Conservation (phyloP, 805 yeast genomes). For the Diddensiella caesifluorescens region DNA sequence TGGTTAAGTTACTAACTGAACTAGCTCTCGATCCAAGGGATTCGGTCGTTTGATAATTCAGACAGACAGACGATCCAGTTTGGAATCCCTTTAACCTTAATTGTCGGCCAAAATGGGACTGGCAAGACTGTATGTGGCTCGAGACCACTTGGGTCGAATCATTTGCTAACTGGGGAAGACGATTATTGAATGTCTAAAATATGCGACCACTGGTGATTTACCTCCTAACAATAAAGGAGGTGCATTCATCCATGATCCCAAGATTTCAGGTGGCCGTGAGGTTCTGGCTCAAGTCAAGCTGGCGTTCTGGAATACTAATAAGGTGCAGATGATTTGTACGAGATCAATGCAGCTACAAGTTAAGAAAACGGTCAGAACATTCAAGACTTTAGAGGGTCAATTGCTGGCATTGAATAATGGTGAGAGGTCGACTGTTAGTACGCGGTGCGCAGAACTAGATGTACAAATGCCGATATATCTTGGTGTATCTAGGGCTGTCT, state of each 20-base stretch:
- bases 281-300: constrained; percentile 88
- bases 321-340: constrained; percentile 76
- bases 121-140: constrained; percentile 63
- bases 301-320: constrained; percentile 70
- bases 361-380: constrained; percentile 59
- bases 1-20: not conserved
- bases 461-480: constrained; percentile 70
- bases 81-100: constrained; percentile 83
- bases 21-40: constrained; percentile 73
- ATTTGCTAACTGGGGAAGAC: constrained; percentile 47
- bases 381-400: constrained; percentile 90
- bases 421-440: constrained; percentile 66
- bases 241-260: constrained; percentile 92
- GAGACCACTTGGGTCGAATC: no score
- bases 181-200: constrained; percentile 86
- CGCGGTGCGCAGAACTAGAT: constrained; percentile 82
- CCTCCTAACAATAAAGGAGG: constrained; percentile 97
- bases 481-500: constrained; percentile 82
- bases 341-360: constrained; percentile 72
- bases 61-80: constrained; percentile 82
- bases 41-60: constrained; percentile 85
- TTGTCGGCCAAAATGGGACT: constrained; percentile 94
- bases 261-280: constrained; percentile 55
- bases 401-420: constrained; percentile 56
- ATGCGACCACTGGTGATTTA: constrained; percentile 90